Conservation (phyloP, 2,329 filamentous ascomycete species). For the Colletotrichum magnum region DNA sequence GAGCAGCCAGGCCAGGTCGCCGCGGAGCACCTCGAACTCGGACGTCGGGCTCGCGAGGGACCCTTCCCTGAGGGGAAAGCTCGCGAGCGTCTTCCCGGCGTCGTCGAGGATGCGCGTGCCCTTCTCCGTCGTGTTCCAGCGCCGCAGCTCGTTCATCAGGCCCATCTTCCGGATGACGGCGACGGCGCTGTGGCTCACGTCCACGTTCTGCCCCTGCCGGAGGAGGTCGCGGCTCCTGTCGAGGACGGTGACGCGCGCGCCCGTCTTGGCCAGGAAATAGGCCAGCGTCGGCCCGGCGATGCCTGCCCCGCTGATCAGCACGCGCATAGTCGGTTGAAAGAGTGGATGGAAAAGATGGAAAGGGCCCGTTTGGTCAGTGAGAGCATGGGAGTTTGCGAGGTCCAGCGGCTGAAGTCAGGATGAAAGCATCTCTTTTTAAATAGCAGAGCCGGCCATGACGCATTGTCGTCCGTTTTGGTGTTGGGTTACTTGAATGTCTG, state of each 20-base stretch:
- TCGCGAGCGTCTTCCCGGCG: slow-evolving; percentile 53
- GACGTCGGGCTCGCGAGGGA: slow-evolving; percentile 59
- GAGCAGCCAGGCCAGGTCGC: slow-evolving; percentile 65
- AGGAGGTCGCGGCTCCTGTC: slow-evolving; percentile 12
- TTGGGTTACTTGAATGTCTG: neutral
- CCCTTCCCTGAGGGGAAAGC: slow-evolving; percentile 57
- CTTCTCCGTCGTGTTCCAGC: slow-evolving; percentile 59
- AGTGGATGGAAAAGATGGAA: too few species aligned
- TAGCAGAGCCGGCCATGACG: neutral
- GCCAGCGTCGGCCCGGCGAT: slow-evolving; percentile 26
- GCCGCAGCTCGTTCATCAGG: slow-evolving; percentile 53
- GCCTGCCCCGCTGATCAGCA: slow-evolving; percentile 42
- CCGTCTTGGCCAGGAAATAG: slow-evolving; percentile 21
- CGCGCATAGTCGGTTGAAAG: slow-evolving; percentile 2
- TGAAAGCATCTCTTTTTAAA: too few species aligned
- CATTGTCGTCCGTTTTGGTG: neutral
- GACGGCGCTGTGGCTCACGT: slow-evolving; percentile 45
- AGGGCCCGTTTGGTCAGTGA: neutral
- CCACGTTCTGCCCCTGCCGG: slow-evolving; percentile 17
- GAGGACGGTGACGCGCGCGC: slow-evolving; percentile 23
- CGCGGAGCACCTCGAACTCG: slow-evolving; percentile 73
- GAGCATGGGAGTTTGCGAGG: neutral
- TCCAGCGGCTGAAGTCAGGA: too few species aligned
- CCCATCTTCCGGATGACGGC: slow-evolving; percentile 56
- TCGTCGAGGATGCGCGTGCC: slow-evolving; percentile 63